Evolutionary conservation across 2,329 filamentous ascomycete species (phyloP).

Genomic region (Plenodomus tracheiphilus): DNA sequence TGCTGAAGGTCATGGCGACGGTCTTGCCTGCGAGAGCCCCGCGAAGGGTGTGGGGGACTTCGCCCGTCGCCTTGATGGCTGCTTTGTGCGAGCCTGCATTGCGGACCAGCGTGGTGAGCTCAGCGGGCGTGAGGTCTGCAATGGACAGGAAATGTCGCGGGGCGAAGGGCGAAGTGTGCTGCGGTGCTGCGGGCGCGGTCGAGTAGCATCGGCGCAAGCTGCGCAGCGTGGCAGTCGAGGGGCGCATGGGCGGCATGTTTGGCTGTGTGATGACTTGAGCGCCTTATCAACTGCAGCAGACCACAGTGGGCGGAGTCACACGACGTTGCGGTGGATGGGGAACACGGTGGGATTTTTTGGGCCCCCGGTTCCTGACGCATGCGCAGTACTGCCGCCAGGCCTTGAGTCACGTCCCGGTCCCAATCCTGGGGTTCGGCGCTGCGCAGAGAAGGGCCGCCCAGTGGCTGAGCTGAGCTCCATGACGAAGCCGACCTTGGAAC

Average conservation of each 20-base stretch:
- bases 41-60: slow-evolving; percentile 62
- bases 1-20: slow-evolving; percentile 95
- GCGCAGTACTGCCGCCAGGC: too few species aligned
- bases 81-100: slow-evolving; percentile 80
- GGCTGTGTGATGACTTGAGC: slow-evolving; percentile 8
- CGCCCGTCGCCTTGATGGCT: slow-evolving; percentile 69
- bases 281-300: slow-evolving; percentile 14
- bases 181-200: slow-evolving; percentile 43
- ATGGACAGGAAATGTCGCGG: slow-evolving; percentile 93
- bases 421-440: slow-evolving; percentile 5
- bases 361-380: slow-evolving; percentile 15
- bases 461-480: slow-evolving; percentile 16
- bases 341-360: slow-evolving; percentile 18
- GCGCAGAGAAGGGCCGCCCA: too few species aligned
- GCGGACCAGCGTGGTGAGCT: slow-evolving; percentile 79
- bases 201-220: slow-evolving; percentile 39
- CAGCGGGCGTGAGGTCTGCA: slow-evolving; percentile 76
- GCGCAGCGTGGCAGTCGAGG: slow-evolving; percentile 31
- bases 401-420: too few species aligned
- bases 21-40: slow-evolving; percentile 73
- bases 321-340: slow-evolving; percentile 6
- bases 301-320: slow-evolving; percentile 23
- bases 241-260: slow-evolving; percentile 40
- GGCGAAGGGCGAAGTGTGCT: slow-evolving; percentile 60
- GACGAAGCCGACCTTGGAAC: slow-evolving; percentile 12